Evolutionary conservation across 495 filamentous ascomycete species (phyloP).

Genomic region (Chaetomium tenue): DNA sequence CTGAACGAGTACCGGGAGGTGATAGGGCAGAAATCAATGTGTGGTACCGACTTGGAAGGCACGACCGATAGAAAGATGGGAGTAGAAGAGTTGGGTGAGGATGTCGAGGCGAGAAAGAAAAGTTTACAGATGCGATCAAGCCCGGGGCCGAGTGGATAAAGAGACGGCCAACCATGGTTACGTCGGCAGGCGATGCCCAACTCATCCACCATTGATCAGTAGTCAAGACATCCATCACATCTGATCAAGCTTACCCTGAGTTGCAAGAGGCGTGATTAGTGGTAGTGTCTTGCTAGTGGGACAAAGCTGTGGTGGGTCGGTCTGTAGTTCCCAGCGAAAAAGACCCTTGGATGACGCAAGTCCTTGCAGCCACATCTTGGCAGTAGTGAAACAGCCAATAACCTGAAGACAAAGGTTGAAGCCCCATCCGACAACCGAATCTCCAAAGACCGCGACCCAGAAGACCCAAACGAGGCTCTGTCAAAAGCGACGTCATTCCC

Average conservation of each 20-base stretch:
- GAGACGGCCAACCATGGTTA: conserved; percentile 5
- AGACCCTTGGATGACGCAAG: conserved; percentile 14
- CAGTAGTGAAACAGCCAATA: neutral
- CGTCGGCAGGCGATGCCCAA: conserved; percentile 11
- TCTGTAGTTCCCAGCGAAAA: no score
- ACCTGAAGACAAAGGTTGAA: neutral
- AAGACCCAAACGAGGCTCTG: no score
- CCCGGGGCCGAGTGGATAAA: neutral
- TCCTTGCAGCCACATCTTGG: neutral
- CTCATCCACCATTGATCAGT: neutral
- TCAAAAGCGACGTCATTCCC: conserved; percentile 2
- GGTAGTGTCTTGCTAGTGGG: neutral
- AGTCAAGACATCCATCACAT: neutral
- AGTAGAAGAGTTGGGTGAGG: neutral
- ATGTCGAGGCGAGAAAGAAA: neutral
- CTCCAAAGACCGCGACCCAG: no score
- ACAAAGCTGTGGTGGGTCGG: conserved; percentile 15
- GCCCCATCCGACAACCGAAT: neutral
- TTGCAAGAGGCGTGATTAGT: neutral
- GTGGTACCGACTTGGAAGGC: neutral
- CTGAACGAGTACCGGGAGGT: neutral
- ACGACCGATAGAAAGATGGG: neutral
- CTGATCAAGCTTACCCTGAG: conserved; percentile 2
- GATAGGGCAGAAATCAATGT: neutral
- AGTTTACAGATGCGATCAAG: neutral